Evolutionary conservation across 1,139 yeast species (phyloP).

Genomic region (Candida glucosophila): DNA sequence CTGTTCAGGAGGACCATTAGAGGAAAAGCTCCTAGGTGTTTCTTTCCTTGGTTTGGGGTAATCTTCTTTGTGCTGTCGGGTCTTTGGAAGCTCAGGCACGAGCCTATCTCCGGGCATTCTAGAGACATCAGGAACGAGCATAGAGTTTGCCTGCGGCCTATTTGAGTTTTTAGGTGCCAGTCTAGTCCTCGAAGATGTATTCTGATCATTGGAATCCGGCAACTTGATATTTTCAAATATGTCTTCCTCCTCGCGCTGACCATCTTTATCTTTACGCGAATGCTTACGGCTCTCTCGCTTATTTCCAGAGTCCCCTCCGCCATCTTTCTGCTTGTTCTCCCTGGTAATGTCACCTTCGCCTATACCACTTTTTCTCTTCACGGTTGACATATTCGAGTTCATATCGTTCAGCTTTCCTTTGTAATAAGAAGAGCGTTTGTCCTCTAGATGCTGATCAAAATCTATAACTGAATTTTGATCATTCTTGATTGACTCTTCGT

Average conservation of each 20-base stretch:
- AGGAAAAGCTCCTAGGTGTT: constrained; percentile 3
- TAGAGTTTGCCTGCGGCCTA: constrained; percentile 31
- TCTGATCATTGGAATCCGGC: constrained; percentile 23
- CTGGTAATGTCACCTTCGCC: too few species aligned
- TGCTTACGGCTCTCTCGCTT: too few species aligned
- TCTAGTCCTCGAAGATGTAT: constrained; percentile 6
- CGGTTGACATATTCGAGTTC: constrained; percentile 15
- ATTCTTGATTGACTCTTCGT: constrained; percentile 20
- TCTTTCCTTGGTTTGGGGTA: constrained; percentile 17
- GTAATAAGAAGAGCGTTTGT: constrained; percentile 31
- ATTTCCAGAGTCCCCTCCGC: too few species aligned
- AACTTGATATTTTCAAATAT: constrained; percentile 38
- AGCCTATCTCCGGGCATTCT: too few species aligned
- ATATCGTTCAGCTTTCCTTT: constrained; percentile 12
- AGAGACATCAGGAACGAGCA: constrained; percentile 25
- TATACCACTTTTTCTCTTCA: constrained; percentile 10
- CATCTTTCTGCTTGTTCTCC: constrained; percentile 21
- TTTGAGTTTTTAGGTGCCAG: constrained; percentile 9
- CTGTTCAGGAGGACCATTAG: constrained; percentile 20
- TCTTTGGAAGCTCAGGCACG: too few species aligned
- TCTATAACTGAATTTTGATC: constrained; percentile 36
- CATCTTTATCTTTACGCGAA: constrained; percentile 11
- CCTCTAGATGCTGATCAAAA: constrained; percentile 35
- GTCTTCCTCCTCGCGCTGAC: constrained; percentile 12
- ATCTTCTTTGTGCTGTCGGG: constrained; percentile 2